Base-by-base conservation (phyloP, 768 basidiomycete genomes). In the Tylopilus sp. region DNA sequence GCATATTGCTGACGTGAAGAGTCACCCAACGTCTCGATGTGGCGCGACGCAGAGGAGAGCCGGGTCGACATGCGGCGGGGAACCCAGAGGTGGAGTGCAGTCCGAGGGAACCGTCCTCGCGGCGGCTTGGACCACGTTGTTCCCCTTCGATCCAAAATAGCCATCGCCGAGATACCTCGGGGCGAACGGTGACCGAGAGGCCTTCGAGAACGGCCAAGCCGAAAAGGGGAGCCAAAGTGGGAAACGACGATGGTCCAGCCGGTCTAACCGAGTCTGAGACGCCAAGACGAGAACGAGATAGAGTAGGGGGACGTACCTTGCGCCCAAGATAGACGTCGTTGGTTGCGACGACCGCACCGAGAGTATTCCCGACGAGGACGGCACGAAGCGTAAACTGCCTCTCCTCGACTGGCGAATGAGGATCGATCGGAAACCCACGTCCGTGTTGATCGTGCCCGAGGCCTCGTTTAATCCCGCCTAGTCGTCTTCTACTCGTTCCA, bases 241-340 rank as follows among this genome's bases (percentile, higher is more conserved):
- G 81, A 80, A 28, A 82, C 78, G 28, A 83, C 84, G 63, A 85
- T 84, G 3, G 81, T 83, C 64, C 83, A 84, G 22, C 84, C 84
- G 1, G 84, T 85, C 68, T 68, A 38, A n/a, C 50, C 8, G 17
- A 21, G 44, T 50, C 31, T 19, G 11, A 30, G 6, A 46, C 7
- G 36, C 54, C 28, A 45, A 31, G 17, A 21, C n/a, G 24, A 44
- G 22, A n/a, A 3, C 22, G 43, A 21, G 53, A 49, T 14, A 44
- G 22, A 26, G 29, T 29, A 11, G 17, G 33, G 29, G 9, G 9
- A 42, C 57, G 16, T 31, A 61, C 66, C 71, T 86, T 85, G 53
- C 86, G 66, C 34, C 85, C 82, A 21, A 85, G 79, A 64, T 87
- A 85, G 54, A 87, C 80, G 64, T 84, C 83, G 44, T 80, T 81